Conservation (phyloP, 768 basidiomycete genomes). For the Clitopilus hobsonii region DNA sequence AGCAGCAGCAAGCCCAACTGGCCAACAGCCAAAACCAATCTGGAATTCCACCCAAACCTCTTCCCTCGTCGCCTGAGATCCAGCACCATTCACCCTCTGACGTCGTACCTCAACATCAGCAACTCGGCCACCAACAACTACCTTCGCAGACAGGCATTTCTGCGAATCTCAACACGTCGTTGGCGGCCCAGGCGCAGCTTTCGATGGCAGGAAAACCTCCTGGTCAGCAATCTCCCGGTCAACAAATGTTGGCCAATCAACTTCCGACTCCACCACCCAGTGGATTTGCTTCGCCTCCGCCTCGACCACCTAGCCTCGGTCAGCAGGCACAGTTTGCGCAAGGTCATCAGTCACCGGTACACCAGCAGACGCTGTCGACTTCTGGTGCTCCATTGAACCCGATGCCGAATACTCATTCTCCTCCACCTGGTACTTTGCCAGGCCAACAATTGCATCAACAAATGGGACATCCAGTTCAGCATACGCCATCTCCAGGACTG, state of each 20-base stretch:
- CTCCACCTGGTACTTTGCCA: neutral
- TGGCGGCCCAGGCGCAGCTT: neutral
- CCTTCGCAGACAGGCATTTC: constrained; percentile 4
- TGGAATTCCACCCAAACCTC: constrained; percentile 6
- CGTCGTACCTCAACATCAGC: too few relatives aligned
- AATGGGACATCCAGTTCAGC: neutral
- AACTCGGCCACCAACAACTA: neutral
- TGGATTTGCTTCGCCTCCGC: neutral
- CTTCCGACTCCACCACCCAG: neutral
- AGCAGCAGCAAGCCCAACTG: constrained; percentile 8
- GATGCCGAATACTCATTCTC: constrained; percentile 5
- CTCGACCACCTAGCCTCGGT: neutral
- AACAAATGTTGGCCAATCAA: neutral
- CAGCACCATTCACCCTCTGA: too few relatives aligned
- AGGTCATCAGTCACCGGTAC: neutral
- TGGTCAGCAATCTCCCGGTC: neutral
- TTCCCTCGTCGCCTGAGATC: constrained; percentile 4
- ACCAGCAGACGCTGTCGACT: neutral
- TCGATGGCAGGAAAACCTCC: neutral
- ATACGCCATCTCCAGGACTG: neutral
- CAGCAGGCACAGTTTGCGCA: constrained; percentile 1
- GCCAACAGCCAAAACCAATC: constrained; percentile 2
- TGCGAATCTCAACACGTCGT: neutral
- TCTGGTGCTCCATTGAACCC: constrained; percentile 2
- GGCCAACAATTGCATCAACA: neutral